Evolutionary conservation across 495 filamentous ascomycete species (phyloP), one percentile per base, ranked within the genome.

Genomic region (Cercophora scortea): DNA sequence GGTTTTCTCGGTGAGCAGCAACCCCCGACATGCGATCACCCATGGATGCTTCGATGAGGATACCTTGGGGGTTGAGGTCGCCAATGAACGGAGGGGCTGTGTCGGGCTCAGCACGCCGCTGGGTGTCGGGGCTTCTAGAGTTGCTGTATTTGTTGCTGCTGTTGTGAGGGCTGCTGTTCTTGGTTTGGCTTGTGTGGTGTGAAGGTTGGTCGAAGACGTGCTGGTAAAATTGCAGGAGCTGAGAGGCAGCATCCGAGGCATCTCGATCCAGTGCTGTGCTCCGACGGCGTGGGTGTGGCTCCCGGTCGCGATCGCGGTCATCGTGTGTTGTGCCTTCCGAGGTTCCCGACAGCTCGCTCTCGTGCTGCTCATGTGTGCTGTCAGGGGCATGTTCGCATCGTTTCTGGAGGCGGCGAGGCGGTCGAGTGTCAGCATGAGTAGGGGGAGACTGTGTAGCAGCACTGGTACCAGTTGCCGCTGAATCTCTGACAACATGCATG

Each of bases 41-140:
- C 18, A 73, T 72, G 25, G 68, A 71, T 11, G 64, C 69, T 35
- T 74, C 69, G 49, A 77, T 66, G 18, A 81, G 65, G 9, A 77
- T 71, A 25, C 71, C 69, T 56, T 79, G 75, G n/a, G 77, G 77
- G 57, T 74, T 79, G 11, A 76, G 49, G 44, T 80, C 77, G 19
- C 77, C 76, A 16, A 79, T 62, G 44, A 79, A 82, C 1, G 71
- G 61, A 13, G 73, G 63, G 1, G 60, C 58, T 11, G 51, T 48
- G 18, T 59, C 56, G 3, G 49, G 39, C n/a, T 38, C 15, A n/a
- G n/a, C n/a, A 17, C 50, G 15, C 1, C 12, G 12, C 7, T 47
- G 36, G 45, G 19, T 32, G 15, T 42, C 42, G 11, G 42, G 18
- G 32, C 16, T 33, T 12, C 2, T 32, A 34, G 33, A 13, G 11